Evolutionary conservation across 2,329 filamentous ascomycete genomes (phyloP).

Genomic region (Pseudogymnoascus sp.): DNA sequence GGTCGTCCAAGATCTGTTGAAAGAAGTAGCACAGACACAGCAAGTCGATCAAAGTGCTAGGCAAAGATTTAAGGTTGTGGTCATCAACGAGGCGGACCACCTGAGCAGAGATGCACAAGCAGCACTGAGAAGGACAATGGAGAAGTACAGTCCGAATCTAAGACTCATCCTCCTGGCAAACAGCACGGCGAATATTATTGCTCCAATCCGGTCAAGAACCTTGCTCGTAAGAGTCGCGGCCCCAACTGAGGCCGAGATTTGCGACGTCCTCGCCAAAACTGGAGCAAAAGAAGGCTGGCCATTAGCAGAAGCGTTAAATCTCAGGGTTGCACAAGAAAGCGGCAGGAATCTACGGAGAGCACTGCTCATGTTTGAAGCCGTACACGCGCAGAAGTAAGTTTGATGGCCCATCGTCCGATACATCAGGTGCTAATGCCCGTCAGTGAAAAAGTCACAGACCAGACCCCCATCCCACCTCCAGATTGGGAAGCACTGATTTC

Average conservation of each 20-base stretch:
- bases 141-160: conserved; percentile 96
- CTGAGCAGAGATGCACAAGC: conserved; percentile 91
- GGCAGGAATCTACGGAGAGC: conserved; percentile 84
- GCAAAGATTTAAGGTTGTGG: conserved; percentile 95
- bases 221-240: conserved; percentile 87
- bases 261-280: conserved; percentile 60
- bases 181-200: conserved; percentile 96
- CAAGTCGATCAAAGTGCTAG: conserved; percentile 90
- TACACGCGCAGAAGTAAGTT: conserved; percentile 90
- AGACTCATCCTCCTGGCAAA: conserved; percentile 88
- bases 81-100: conserved; percentile 98
- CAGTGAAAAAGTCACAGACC: conserved; percentile 84
- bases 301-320: conserved; percentile 65
- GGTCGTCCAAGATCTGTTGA: conserved; percentile 88
- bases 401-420: background rate
- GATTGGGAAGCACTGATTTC: conserved; percentile 93
- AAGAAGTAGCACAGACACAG: conserved; percentile 97
- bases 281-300: conserved; percentile 79
- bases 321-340: conserved; percentile 81
- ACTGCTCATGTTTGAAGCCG: conserved; percentile 91
- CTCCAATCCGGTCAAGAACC: conserved; percentile 89
- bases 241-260: conserved; percentile 79
- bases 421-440: conserved; percentile 25
- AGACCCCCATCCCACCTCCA: conserved; percentile 82
- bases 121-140: conserved; percentile 90